Base-by-base conservation (phyloP, 331 rosid genomes). In the Quercus tomentella region DNA sequence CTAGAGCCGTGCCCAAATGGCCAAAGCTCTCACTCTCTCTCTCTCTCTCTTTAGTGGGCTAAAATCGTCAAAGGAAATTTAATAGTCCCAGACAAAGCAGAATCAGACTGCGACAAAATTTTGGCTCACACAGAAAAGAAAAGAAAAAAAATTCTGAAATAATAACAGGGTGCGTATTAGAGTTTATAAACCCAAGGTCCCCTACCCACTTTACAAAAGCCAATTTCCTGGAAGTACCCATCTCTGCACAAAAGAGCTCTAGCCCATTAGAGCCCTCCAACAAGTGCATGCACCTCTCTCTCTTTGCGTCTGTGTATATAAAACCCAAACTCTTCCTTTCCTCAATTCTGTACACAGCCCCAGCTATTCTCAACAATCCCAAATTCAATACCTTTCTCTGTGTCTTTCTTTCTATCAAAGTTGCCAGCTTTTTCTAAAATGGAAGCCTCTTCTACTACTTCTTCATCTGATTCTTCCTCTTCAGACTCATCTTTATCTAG, bases 381-480 rank as follows among this genome's bases (percentile, higher is more conserved):
- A 63, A 5, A 25, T 28, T 18, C 54, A 28, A 61, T 49, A 12
- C 54, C 54, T 56, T 17, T 22, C 22, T 66, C 55, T 52, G 67
- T 63, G 79, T n/a, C 33, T 62, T 33, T 16, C 2, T 49, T 49
- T 14, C 55, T 49, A 49, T 5, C 21, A 8, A 16, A 12, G 6
- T 55, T 28, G 3, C 49, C 9, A 41, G 12, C 49, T 45, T 11
- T 43, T 17, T 49, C 17, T 45, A 22, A 5, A 23, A 86, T 83
- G 89, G 94, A 92, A 80, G 82, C 86, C 69, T 81, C 95, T 15
- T 81, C 91, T 1, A 70, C 93, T 25, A 70, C 96, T 1, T 87
- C 98, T 11, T 84, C 94, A 1, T 88, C 93, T 0, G 93, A 82
- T 54, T 84, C 97, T 2, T 89, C 88, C n/a, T 90, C 98, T 4